Evolutionary conservation across 1,284 basidiomycete species (phyloP), one percentile per base, ranked within the genome.

Genomic region (Sanghuangporus weigelae): DNA sequence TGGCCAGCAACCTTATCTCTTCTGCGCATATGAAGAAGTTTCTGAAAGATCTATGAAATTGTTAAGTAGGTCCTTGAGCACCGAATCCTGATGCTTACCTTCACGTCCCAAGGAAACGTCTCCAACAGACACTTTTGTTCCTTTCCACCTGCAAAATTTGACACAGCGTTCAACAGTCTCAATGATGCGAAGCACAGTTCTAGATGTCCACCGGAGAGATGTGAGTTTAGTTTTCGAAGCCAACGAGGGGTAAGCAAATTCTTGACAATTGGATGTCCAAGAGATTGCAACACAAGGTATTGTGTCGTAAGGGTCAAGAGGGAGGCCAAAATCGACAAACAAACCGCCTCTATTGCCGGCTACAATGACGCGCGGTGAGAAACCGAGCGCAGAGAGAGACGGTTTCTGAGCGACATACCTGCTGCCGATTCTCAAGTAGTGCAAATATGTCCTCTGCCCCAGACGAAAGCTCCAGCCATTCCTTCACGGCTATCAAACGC

Each of bases 91-190:
- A 16, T 46, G 48, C 69, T 5, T 63, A 87, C 90, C 78, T 92
- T 93, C 39, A 80, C 77, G 60, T 90, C 89, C 91, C 92, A 93
- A 6, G 83, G 80, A 71, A 92, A 89, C 0, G 76, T 75, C 59
- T 92, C 90, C 35, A 86, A 72, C 0, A 90, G 75, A 0, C 75
- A 68, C 67, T 82, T 86, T 57, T 81, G 79, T 65, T 92, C 89
- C 31, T 78, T 74, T 7, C 89, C 87, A 38, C 85, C 80, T 2
- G 81, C 84, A 69, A 88, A 92, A 0, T 71, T 70, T 2, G 87
- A 85, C 66, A 92, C 78, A 0, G 76, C 73, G 64, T 83, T 79
- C 68, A 84, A 83, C 10, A 92, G 71, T 68, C 86, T 89, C 66
- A 93, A 72, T 0, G 86, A 80, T 0, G 82, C 79, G 2, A 92